Evolutionary conservation across 768 basidiomycete genomes (phyloP), one percentile per base, ranked within the genome.

Genomic region (Gloeophyllum trabeum): DNA sequence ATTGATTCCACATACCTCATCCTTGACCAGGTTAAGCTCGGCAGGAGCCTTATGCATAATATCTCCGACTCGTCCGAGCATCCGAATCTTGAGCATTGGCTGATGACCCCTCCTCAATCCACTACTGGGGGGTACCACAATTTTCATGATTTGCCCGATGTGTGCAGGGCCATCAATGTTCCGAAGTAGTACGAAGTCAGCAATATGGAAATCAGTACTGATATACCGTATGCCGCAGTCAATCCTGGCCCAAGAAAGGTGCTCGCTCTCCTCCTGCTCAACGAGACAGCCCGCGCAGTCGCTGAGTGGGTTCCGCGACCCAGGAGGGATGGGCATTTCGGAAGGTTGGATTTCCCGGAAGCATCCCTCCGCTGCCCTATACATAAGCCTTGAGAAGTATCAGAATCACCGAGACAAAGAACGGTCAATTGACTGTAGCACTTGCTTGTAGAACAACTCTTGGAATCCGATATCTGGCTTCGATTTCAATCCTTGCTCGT

Each of bases 171-270:
- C 78, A 1, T 62, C 46, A 0, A 63, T 55, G 0, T 69, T 50
- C 34, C 55, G 64, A 51, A 78, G 70, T 4, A 78, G 60, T 4
- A 75, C 72, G 46, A 73, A 83, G 26, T 88, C 85, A 34, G 75
- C 58, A 0, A 62, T 39, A 42, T 89, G 86, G 46, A 78, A 87
- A 0, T 57, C 58, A 1, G 61, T 48, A 0, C 72, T 74, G 6
- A 56, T 58, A 51, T 64, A 75, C 0, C 62, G 55, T 20, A 83
- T 44, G 0, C 75, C 80, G 16, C 57, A 57, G 0, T 49, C 44
- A n/a, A 70, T 49, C 22, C 46, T 54, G 1, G 21, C 49, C 46
- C 10, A 32, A 21, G 36, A 10, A 7, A 59, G 54, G n/a, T 51
- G 44, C 14, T 48, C 42, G 7, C 63, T 58, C n/a, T 61, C 49